Conservation (phyloP, 345 rosid genomes). For the Eucalyptus erythrocorys region DNA sequence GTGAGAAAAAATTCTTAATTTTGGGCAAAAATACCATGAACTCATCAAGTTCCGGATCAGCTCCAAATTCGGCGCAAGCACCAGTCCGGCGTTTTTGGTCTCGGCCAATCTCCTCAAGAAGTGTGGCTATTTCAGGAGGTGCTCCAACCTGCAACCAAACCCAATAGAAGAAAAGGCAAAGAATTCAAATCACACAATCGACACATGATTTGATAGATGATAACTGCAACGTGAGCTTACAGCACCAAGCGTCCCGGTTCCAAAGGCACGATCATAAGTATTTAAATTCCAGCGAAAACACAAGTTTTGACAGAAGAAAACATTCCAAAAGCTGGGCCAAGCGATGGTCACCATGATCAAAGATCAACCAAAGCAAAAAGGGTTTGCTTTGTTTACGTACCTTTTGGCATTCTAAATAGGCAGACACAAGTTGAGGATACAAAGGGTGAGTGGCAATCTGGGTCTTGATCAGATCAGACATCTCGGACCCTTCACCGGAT, state of each 20-base stretch:
- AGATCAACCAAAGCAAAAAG: neutral
- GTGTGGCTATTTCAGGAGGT: conserved; percentile 30
- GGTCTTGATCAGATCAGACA: conserved; percentile 36
- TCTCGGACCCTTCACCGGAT: neutral
- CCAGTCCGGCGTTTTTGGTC: conserved; percentile 6
- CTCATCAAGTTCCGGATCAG: conserved; percentile 57
- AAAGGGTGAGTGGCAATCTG: conserved; percentile 59
- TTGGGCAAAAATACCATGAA: conserved; percentile 40
- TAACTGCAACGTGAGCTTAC: neutral
- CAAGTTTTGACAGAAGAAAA: neutral
- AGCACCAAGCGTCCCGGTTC: neutral
- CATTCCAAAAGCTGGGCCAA: neutral
- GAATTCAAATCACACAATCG: neutral
- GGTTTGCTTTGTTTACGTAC: conserved; percentile 2
- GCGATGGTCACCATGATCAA: neutral
- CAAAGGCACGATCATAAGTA: neutral
- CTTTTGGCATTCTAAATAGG: conserved; percentile 51
- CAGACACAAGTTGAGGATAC: conserved; percentile 47
- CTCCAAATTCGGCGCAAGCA: conserved; percentile 21
- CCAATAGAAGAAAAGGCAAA: neutral
- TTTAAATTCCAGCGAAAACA: neutral
- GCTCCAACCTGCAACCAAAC: conserved; percentile 38
- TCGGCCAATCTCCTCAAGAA: conserved; percentile 37
- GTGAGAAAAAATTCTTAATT: neutral
- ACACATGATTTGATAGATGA: neutral